These are phyloP conservation scores for Dionaea muscipula DNA, from an alignment of 179 eudicot species.

Conservation along the genomic window DNA sequence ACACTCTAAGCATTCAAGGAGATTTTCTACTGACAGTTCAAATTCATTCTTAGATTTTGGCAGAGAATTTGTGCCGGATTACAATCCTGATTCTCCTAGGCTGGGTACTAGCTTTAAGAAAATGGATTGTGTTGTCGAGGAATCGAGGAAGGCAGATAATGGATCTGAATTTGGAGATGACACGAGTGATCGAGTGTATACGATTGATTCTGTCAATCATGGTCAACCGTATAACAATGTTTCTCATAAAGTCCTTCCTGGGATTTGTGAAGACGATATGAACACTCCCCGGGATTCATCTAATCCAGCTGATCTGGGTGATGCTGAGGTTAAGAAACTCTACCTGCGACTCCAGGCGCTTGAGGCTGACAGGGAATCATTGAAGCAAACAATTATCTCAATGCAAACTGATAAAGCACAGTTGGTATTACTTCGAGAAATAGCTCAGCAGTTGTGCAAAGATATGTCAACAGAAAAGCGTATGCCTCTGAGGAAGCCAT, in stretches of 20 bases:
- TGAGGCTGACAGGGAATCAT: constrained; percentile 88
- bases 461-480: constrained; percentile 55
- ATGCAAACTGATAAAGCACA: constrained; percentile 93
- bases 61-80: constrained; percentile 37
- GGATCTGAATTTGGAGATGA: constrained; percentile 62
- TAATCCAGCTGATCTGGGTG: constrained; percentile 30
- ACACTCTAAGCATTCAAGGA: constrained; percentile 34
- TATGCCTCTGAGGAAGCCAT: constrained; percentile 41
- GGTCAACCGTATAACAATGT: constrained; percentile 25
- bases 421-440: constrained; percentile 60
- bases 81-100: constrained; percentile 38
- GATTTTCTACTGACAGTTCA: constrained; percentile 37
- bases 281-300: constrained; percentile 38
- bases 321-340: constrained; percentile 64
- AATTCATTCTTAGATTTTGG: constrained; percentile 24
- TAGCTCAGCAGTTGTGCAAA: constrained; percentile 75
- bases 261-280: constrained; percentile 39
- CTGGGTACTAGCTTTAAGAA: constrained; percentile 36
- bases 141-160: constrained; percentile 37
- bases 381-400: constrained; percentile 65
- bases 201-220: constrained; percentile 66
- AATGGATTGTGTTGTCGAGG: constrained; percentile 31
- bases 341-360: constrained; percentile 78
- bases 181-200: constrained; percentile 66
- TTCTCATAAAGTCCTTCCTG: constrained; percentile 35